Conservation (phyloP, 371 early-diverging fungal species). For the Actinomucor elegans region DNA sequence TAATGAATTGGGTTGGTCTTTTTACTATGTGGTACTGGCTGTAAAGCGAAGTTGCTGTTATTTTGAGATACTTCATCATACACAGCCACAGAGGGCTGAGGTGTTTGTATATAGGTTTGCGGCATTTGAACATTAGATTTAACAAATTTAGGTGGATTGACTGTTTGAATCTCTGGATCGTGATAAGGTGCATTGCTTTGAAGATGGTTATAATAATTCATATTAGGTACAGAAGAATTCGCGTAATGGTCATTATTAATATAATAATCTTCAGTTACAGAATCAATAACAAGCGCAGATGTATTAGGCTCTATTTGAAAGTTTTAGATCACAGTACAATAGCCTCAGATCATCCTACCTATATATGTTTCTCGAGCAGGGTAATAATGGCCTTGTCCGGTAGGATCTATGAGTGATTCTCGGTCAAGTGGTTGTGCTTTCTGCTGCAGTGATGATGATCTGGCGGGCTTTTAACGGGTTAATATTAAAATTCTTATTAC, state of each 20-base stretch:
- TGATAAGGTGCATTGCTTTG: not conserved
- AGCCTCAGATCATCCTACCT: not conserved
- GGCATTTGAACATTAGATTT: constrained; percentile 22
- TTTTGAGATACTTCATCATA: not conserved
- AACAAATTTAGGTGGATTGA: constrained; percentile 17
- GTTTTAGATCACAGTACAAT: not conserved
- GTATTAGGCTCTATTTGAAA: constrained; percentile 12
- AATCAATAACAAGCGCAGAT: constrained; percentile 8
- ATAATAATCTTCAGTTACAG: not conserved
- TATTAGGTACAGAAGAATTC: not conserved
- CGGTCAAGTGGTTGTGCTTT: constrained; percentile 2
- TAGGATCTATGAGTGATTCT: constrained; percentile 25
- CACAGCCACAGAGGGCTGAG: constrained; percentile 7
- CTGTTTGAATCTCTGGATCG: constrained; percentile 17
- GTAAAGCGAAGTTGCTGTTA: constrained; percentile 4
- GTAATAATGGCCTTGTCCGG: not conserved
- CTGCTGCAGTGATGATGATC: constrained; percentile 21
- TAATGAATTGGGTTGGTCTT: constrained; percentile 1
- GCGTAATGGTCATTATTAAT: not conserved
- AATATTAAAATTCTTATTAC: not conserved
- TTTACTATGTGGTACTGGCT: constrained; percentile 22
- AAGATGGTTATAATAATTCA: constrained; percentile 1
- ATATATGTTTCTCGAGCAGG: constrained; percentile 20
- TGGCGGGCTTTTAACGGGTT: constrained; percentile 6
- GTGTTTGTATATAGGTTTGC: constrained; percentile 7